Evolutionary conservation across 1,284 basidiomycete species (phyloP), one percentile per base, ranked within the genome.

Genomic region (Phellinidium pouzarii): DNA sequence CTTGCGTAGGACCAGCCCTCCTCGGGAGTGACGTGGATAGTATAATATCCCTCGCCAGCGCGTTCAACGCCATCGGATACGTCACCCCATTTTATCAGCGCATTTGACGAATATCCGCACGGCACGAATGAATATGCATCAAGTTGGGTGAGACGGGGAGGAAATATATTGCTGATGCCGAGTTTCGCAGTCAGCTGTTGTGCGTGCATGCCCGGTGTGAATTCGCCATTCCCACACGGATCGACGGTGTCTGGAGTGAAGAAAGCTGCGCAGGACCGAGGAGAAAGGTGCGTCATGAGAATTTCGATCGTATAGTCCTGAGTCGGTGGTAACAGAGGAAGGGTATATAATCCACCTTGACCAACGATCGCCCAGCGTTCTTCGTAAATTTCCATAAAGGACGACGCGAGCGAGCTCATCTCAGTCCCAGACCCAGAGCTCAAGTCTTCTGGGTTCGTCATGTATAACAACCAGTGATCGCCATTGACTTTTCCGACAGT

Each of bases 1-100:
- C 87, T 91, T 47, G 96, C 96, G 68, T 96, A 99, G 45, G 92
- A 95, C 84, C 91, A 97, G 54, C 91, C 94, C 60, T 89, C 84
- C 69, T 99, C 96, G 29, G 96, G 96, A 0, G 96, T 99, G 50
- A 99, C 96, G 68, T 99, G 96, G 57, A 99, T 95, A 6, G 94
- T 99, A 69, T 93, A 98, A 72, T 99, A 99, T 27, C 94, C 91
- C 65, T 94, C 93, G 20, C 81, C 79, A 12, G 52, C 54, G 3
- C 59, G 42, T 3, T 59, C 57, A 4, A 54, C 53, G 3, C 29
- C 25, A 5, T 50, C 44, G 5, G 41, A 27, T n/a, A 43, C 27
- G 11, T 75, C 68, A 4, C 71, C 74, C 75, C 87, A 86, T 60
- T 76, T 84, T 50, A 96, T 77, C 25, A 98, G 80, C 1, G 93